Conservation (phyloP, 257 asterid species). For the Primulina huaijiensis region DNA sequence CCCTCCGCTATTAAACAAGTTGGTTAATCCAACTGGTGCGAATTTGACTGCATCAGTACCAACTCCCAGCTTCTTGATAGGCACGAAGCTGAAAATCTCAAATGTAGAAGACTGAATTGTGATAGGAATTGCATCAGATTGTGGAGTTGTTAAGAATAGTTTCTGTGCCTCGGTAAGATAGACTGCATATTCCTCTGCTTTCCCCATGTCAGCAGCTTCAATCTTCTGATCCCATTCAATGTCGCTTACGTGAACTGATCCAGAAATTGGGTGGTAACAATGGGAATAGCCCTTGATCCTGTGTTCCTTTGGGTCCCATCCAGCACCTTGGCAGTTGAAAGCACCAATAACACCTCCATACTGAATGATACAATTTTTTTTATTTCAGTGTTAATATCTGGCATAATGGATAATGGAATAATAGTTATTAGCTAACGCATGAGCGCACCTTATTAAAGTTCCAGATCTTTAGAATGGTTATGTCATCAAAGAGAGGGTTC, state of each 20-base stretch:
- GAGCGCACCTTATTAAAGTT: slow-evolving; percentile 42
- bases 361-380: slow-evolving; percentile 23
- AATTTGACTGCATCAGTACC: slow-evolving; percentile 33
- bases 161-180: slow-evolving; percentile 33
- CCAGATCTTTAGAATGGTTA: slow-evolving; percentile 42
- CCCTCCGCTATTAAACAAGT: slow-evolving; percentile 66
- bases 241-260: slow-evolving; percentile 30
- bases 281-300: slow-evolving; percentile 38
- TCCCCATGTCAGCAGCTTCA: slow-evolving; percentile 24
- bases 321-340: slow-evolving; percentile 54
- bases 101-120: slow-evolving; percentile 33
- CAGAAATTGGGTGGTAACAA: slow-evolving; percentile 35
- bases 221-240: slow-evolving; percentile 42
- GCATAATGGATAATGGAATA: neutral
- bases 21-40: slow-evolving; percentile 67
- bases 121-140: slow-evolving; percentile 22
- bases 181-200: slow-evolving; percentile 22
- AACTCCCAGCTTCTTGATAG: slow-evolving; percentile 34
- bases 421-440: neutral
- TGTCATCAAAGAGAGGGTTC: slow-evolving; percentile 46
- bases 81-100: slow-evolving; percentile 57
- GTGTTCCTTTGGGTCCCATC: slow-evolving; percentile 50
- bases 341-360: slow-evolving; percentile 46
- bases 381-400: neutral
- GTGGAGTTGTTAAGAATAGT: slow-evolving; percentile 27